Evolutionary conservation across 495 filamentous ascomycete species (phyloP), one percentile per base, ranked within the genome.

Genomic region (Trichoderma asperelloides): DNA sequence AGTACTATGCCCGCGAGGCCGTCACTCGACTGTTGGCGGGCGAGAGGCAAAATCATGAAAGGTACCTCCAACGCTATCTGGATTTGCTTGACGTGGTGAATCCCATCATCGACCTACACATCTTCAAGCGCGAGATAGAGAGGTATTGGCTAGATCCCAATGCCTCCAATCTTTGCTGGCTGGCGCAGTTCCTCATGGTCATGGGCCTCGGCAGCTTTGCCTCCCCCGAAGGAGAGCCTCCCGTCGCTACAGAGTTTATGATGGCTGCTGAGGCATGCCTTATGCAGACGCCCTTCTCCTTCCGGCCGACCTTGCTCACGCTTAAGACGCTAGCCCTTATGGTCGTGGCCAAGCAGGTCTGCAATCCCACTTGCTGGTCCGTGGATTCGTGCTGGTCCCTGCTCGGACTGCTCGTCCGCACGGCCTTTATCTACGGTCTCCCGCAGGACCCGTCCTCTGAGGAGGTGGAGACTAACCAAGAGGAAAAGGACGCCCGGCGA

Each of bases 41-140:
- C 40, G 64, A 65, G 64, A 40, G 64, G 64, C 18, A 40, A 27
- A 40, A 45, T n/a, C 25, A 28, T 23, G 37, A 65, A 16, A 30
- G 7, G 64, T 65, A 65, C 21, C 39, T 65, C 25, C 16, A 65
- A 18, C 64, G 64, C 1, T 65, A 65, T 18, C 21, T 65, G 2
- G 43, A 65, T 2, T 40, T 68, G 27, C 45, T 83, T 60, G 85
- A 88, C 70, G 80, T 76, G 1, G 80, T 77, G 4, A 79, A 79
- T 69, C 77, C 84, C n/a, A 79, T 88, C 28, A 62, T 88, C 27
- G 85, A 88, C 68, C 69, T 80, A 3, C 84, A 83, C 18, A 80
- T 74, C 2, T 87, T 87, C 64, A 69, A 76, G 63, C 70, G 70
- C 21, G 78, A 85, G 39, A 84, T 86, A 70, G 72, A 76, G 25